Base-by-base conservation (phyloP, 148 eudicot species). In the Fagopyrum tataricum region DNA sequence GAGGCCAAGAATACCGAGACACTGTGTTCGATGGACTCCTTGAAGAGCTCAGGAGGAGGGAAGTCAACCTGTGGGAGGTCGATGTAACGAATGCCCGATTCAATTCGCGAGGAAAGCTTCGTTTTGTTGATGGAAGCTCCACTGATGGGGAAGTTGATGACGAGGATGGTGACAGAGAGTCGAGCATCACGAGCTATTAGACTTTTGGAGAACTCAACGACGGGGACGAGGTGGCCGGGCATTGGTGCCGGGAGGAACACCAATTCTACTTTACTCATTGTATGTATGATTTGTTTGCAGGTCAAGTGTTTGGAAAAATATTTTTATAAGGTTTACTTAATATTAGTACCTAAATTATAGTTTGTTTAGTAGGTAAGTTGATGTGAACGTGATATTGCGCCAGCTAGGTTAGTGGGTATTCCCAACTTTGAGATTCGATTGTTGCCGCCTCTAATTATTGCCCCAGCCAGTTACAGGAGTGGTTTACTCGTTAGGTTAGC, bases 41-140 rank as follows among this genome's bases (percentile, higher is more conserved):
- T 49, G 56, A 74, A 52, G 11, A 21, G 64, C 8, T 41, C 72
- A 1, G 68, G 8, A 26, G 72, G 20, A 41, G 77, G 44, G 72
- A 48, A 46, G 2, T 31, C 15, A 26, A 72, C 20, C 23, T 73
- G 42, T 37, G 76, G 76, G 4, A 59, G 76, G 13, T 39, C 43
- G 44, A 31, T 20, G 70, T 42, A 74, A 17, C 24, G 43, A 15
- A 67, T 67, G 44, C 5, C 24, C 5, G 64, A 58, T 17, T 11
- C 7, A 20, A 6, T 39, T 1, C 13, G 43, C 1, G 9, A 13
- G 18, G 43, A 14, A 7, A 31, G 37, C 42, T 5, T 37, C 21
- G 9, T 56, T 31, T 11, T 56, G 64, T 53, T 8, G 44, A 40
- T 31, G 31, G 42, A 13, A 76, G 4, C 12, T 31, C 37, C 0